A percentile compares a stretch with the other conserved stretches of the same genome.
phyloP scores from a whole-genome alignment of 2,329 filamentous ascomycete genomes.

The Cercospora sp. region DNA sequence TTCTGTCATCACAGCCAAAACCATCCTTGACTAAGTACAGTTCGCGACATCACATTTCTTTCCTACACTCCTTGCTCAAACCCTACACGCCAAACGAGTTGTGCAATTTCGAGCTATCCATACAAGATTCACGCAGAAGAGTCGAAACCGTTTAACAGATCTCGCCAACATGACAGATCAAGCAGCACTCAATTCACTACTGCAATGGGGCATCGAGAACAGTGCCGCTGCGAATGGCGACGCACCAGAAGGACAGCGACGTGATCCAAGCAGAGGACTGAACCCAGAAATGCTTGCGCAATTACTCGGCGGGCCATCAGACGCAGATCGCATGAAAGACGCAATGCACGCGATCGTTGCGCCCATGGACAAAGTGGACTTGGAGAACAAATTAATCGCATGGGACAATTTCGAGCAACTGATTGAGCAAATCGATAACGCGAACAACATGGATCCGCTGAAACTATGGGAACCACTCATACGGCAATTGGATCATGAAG shows the following conservation, averaged over 20 bases:
- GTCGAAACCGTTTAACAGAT: not conserved
- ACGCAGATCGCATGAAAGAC: slow-evolving; percentile 88
- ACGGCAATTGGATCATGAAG: slow-evolving; percentile 64
- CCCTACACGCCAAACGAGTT: not conserved
- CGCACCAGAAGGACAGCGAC: slow-evolving; percentile 36
- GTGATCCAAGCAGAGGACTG: slow-evolving; percentile 50
- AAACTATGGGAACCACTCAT: slow-evolving; percentile 81
- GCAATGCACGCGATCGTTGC: slow-evolving; percentile 75
- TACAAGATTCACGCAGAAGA: not conserved
- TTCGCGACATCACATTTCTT: slow-evolving; percentile 10
- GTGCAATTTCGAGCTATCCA: not conserved
- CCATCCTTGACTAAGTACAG: slow-evolving; percentile 11
- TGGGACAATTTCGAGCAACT: slow-evolving; percentile 96
- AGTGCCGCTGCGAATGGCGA: slow-evolving; percentile 49
- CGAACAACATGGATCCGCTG: slow-evolving; percentile 83
- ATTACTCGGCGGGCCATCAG: slow-evolving; percentile 79
- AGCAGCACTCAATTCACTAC: slow-evolving; percentile 65
- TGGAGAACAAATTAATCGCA: slow-evolving; percentile 76
- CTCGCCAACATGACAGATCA: slow-evolving; percentile 27
- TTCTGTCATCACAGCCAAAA: slow-evolving; percentile 8
- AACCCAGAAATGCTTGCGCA: slow-evolving; percentile 70
- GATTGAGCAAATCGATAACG: slow-evolving; percentile 91
- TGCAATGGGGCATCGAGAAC: slow-evolving; percentile 76
- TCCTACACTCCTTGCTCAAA: not conserved
- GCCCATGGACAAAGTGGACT: slow-evolving; percentile 54